Base-by-base conservation (phyloP, 768 basidiomycete genomes). In the Amylocystis lapponica region DNA sequence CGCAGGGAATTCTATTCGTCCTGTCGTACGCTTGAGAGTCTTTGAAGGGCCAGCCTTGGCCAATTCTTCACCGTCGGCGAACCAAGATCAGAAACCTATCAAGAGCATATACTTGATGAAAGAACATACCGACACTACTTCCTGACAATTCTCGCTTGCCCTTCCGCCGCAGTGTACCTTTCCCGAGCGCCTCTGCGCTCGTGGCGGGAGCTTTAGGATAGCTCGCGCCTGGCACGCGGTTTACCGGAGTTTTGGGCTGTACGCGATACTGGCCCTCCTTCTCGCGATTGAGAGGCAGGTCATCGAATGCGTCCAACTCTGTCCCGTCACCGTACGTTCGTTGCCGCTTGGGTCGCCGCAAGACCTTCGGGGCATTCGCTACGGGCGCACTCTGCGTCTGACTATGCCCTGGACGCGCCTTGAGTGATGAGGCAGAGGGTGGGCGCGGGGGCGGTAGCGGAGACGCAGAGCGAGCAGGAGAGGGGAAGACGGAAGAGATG, bases 241-340 rank as follows among this genome's bases (percentile, higher is more conserved):
- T 76, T 27, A 76, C 70, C 58, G 72, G 68, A 5, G 77, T 74
- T 61, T 81, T 88, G 20, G 88, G 84, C 48, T 84, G 80, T 9
- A 91, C 81, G 43, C 79, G 79, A 59, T 74, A 92, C 31, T 69
- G 76, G 40, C 76, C 74, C 62, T 90, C 86, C 55, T 86, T 83
- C 38, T 92, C 89, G 36, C 86, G 73, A 56, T 93, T 86, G 9
- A 89, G 87, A 6, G 81, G 82, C 31, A 95, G 74, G 61, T 96
- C 93, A 21, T 94, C 93, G 45, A 96, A 75, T 3, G 63, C 79
- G 55, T 96, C 93, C 40, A 96, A 67, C 60, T 95, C 93, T 9
- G 89, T 92, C 12, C 93, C 93, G 56, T 91, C 86, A 5, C 88
- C 88, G 55, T 83, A 92, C 12, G 77, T 77, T 40, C 79, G 72